phyloP scores from a whole-genome alignment of 768 basidiomycete genomes.

The Mrakia gelida region DNA sequence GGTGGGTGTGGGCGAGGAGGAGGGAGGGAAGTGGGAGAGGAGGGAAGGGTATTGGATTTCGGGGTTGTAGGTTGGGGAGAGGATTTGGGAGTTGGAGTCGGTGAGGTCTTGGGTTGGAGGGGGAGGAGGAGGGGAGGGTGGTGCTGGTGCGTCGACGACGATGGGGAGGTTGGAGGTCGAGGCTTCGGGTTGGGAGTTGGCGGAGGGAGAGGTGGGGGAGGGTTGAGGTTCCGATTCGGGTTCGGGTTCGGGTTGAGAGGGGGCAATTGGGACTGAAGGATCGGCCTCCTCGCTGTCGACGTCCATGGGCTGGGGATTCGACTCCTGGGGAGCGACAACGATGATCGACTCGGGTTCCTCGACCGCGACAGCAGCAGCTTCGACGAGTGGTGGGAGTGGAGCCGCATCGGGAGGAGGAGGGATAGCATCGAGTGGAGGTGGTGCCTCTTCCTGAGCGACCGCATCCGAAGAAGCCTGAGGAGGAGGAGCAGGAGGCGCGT shows the following conservation, averaged over 20 bases:
- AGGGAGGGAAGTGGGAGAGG: neutral
- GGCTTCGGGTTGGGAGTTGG: neutral
- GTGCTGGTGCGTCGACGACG: neutral
- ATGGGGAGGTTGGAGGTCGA: neutral
- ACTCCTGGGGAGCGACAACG: neutral
- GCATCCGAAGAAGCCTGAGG: neutral
- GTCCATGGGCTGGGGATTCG: neutral
- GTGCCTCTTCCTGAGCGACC: neutral
- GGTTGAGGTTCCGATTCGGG: neutral
- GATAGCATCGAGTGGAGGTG: too few species aligned
- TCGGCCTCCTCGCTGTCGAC: neutral
- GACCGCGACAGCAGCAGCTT: neutral
- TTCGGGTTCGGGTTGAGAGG: neutral
- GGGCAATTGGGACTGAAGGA: too few species aligned
- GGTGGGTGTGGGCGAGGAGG: neutral
- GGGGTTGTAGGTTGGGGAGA: neutral
- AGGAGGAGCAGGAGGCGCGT: neutral
- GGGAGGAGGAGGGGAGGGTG: neutral
- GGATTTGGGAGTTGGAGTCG: neutral
- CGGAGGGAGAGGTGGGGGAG: neutral
- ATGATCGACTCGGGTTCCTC: neutral
- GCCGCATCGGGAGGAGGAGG: too few species aligned
- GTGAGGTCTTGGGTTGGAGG: neutral
- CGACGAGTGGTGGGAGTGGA: neutral
- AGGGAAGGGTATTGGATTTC: neutral